Base-by-base conservation (phyloP, 2,329 filamentous ascomycete species). In the Ramularia endophylla region DNA sequence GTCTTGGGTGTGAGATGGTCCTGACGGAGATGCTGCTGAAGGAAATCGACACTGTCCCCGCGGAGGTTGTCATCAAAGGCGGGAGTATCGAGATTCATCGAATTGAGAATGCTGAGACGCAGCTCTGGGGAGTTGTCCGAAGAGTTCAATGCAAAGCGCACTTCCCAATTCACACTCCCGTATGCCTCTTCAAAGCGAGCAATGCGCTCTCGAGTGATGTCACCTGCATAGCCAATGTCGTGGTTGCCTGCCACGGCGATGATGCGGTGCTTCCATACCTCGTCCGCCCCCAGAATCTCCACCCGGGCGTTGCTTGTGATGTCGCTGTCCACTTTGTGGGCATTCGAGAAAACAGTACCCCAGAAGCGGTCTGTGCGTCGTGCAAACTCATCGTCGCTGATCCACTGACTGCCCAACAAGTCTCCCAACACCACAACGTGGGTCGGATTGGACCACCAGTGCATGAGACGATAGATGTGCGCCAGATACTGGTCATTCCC, bases 241-340 rank as follows among this genome's bases (percentile, higher is more conserved):
- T 98, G 92, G 59, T 98, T 98, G 1, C 92, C 92, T 0, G 81
- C 88, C 18, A 97, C 79, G 53, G 95, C 94, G 61, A 98, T 87
- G 49, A 95, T 73, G 41, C 84, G 77, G 29, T 71, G 74, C n/a
- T 72, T 65, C 92, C 92, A 97, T 2, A 65, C 63, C 5, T 69
- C 65, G 43, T 77, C 71, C 34, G 49, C 49, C 2, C 67, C 65
- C 17, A 74, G 56, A 1, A 60, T 48, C 46, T 73, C 66, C 12
- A 55, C 49, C 4, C 32, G 37, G 55, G 31, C 53, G 47, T 58
- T 56, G 56, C 40, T 52, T 58, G 5, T 60, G 19, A 52, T 51
- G 8, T 51, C 40, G 36, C 57, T 53, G 25, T 60, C 48, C 18
- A 54, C 55, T 36, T 52, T 55, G 38, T 50, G 45, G 11, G 49